Conservation (phyloP, 2,329 filamentous ascomycete genomes). For the Cercospora sesami region DNA sequence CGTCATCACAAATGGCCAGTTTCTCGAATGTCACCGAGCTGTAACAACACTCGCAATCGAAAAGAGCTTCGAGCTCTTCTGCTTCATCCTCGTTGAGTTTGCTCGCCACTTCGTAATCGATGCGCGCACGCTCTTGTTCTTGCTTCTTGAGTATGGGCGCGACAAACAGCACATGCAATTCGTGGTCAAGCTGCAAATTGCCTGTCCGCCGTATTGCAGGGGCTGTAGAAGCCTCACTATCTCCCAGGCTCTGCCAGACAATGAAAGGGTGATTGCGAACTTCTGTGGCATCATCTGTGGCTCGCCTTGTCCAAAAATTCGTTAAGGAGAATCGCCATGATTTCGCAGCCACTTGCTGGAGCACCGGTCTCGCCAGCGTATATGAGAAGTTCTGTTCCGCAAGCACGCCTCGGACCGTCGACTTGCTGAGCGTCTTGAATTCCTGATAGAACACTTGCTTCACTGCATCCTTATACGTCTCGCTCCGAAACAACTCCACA, state of each 20-base stretch:
- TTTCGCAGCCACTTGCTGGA: slow-evolving; percentile 67
- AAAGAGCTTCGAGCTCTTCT: slow-evolving; percentile 49
- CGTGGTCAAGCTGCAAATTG: slow-evolving; percentile 56
- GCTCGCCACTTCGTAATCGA: slow-evolving; percentile 46
- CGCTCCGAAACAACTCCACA: slow-evolving; percentile 67
- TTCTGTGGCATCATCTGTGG: slow-evolving; percentile 43
- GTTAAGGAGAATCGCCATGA: slow-evolving; percentile 77
- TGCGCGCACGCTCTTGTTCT: slow-evolving; percentile 41
- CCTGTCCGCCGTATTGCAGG: slow-evolving; percentile 67
- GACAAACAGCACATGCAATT: slow-evolving; percentile 50
- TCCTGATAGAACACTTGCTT: slow-evolving; percentile 69
- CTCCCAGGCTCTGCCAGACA: slow-evolving; percentile 55
- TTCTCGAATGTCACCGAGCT: slow-evolving; percentile 70
- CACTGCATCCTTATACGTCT: slow-evolving; percentile 68
- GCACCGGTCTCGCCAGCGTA: slow-evolving; percentile 66
- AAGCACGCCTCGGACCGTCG: slow-evolving; percentile 74
- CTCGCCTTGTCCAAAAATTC: slow-evolving; percentile 66
- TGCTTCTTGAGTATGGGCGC: slow-evolving; percentile 44
- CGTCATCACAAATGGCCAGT: slow-evolving; percentile 67
- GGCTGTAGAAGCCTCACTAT: slow-evolving; percentile 52
- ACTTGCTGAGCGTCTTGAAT: slow-evolving; percentile 71
- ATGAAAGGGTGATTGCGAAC: slow-evolving; percentile 58
- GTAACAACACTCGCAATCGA: slow-evolving; percentile 80
- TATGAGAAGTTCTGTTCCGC: slow-evolving; percentile 81
- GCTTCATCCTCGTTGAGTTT: slow-evolving; percentile 53